These are phyloP conservation scores for Xylariaceae sp. DNA, from an alignment of 2,329 filamentous ascomycete species.

Conservation along the genomic window DNA sequence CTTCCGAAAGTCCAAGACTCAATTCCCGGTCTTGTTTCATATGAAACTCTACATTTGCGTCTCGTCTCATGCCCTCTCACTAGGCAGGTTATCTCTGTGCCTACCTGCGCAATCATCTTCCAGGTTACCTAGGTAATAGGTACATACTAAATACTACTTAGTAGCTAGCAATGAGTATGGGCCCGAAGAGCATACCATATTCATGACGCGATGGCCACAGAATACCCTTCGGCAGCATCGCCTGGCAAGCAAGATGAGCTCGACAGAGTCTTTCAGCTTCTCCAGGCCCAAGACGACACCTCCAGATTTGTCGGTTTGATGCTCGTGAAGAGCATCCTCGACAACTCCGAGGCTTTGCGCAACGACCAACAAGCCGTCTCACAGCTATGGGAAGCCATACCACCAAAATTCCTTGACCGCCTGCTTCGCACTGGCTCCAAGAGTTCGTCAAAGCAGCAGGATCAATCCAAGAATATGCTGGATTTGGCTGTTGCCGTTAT, in stretches of 20 bases:
- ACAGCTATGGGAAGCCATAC: constrained; percentile 56
- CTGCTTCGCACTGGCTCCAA: constrained; percentile 51
- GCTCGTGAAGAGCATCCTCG: constrained; percentile 61
- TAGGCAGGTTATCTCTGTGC: no score
- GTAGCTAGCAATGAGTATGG: no score
- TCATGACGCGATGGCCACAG: not conserved
- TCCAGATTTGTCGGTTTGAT: constrained; percentile 65
- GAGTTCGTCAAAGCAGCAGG: constrained; percentile 28
- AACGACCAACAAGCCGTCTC: constrained; percentile 41
- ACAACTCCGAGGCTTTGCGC: constrained; percentile 51
- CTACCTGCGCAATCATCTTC: no score
- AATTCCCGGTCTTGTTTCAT: no score
- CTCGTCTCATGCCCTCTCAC: no score
- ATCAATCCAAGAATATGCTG: constrained; percentile 56
- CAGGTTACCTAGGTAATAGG: no score
- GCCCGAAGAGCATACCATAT: no score
- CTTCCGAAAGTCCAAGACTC: no score
- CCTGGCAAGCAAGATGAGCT: constrained; percentile 18
- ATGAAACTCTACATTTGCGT: no score
- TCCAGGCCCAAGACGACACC: constrained; percentile 60
- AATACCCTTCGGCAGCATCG: constrained; percentile 1
- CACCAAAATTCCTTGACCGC: constrained; percentile 60
- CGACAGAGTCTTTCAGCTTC: constrained; percentile 49
- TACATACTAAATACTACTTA: no score
- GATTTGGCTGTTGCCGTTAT: constrained; percentile 59